These are phyloP conservation scores for Metroxylon sagu DNA, from an alignment of 176 grass and related monocot genomes.

Conservation along the genomic window DNA sequence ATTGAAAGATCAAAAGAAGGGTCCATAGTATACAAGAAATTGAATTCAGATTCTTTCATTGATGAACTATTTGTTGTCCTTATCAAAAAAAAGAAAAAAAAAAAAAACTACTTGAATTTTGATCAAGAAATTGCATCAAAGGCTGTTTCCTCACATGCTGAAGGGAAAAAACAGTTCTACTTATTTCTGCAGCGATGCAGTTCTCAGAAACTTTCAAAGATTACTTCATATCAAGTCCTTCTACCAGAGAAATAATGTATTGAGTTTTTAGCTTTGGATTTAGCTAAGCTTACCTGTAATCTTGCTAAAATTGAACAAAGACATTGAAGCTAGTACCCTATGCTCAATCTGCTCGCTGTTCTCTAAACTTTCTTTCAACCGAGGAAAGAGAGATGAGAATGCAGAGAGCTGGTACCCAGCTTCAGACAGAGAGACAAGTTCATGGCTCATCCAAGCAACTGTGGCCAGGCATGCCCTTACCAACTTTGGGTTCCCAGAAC, in stretches of 20 bases:
- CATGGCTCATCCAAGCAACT: slow-evolving; percentile 41
- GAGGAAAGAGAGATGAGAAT: slow-evolving; percentile 44
- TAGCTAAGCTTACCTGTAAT: slow-evolving; percentile 27
- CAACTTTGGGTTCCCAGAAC: slow-evolving; percentile 18
- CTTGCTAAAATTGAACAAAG: slow-evolving; percentile 42
- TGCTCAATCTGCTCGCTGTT: slow-evolving; percentile 5
- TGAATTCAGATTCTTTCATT: too few relatives aligned
- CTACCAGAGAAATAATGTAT: not conserved
- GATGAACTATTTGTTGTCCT: too few relatives aligned
- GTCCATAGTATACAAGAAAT: too few relatives aligned
- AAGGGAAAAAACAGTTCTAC: too few relatives aligned
- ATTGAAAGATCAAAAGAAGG: too few relatives aligned
- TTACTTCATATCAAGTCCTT: too few relatives aligned
- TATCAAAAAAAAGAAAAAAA: too few relatives aligned
- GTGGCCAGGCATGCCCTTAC: slow-evolving; percentile 33
- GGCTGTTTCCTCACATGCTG: too few relatives aligned
- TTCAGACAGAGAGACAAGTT: slow-evolving; percentile 18
- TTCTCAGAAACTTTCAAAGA: too few relatives aligned
- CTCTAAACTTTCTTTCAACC: slow-evolving; percentile 22
- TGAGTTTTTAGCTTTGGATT: not conserved
- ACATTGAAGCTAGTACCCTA: slow-evolving; percentile 33
- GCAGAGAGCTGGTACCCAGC: slow-evolving; percentile 28
- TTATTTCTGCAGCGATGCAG: too few relatives aligned
- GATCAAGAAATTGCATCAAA: too few relatives aligned
- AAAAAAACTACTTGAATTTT: too few relatives aligned